Evolutionary conservation across 192 early-diverging fungal genomes (phyloP).

Genomic region (Diversispora epigaea): DNA sequence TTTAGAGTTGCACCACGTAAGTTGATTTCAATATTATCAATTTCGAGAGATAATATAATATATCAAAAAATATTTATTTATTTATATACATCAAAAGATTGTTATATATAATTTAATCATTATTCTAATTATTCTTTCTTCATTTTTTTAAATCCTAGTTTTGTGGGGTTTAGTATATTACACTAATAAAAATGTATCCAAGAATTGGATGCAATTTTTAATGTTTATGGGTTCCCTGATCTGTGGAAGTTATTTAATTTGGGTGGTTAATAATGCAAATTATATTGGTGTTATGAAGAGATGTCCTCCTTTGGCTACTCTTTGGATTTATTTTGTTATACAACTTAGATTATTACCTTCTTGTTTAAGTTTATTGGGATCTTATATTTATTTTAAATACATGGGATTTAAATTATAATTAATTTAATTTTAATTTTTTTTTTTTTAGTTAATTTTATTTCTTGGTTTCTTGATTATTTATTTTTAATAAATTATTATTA

Average conservation of each 20-base stretch:
- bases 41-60: neutral
- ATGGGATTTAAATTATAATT: no score
- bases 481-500: no score
- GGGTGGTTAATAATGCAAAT: conserved; percentile 55
- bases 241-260: conserved; percentile 57
- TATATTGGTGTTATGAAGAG: conserved; percentile 64
- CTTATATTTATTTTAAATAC: conserved; percentile 34
- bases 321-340: conserved; percentile 61
- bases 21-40: neutral
- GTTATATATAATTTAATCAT: neutral
- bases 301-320: conserved; percentile 63
- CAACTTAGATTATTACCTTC: conserved; percentile 45
- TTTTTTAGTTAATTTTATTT: no score
- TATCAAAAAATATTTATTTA: no score
- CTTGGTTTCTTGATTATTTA: no score
- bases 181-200: conserved; percentile 21
- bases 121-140: neutral
- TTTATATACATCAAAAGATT: no score
- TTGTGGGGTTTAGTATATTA: conserved; percentile 27
- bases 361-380: conserved; percentile 31
- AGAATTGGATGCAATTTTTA: conserved; percentile 36
- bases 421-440: no score
- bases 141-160: neutral
- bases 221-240: conserved; percentile 48
- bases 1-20: conserved; percentile 22